A percentile compares a stretch with the other conserved stretches of the same genome.
Evolutionary conservation across 2,329 filamentous ascomycete species (phyloP).

Genomic region (Beauveria australis): DNA sequence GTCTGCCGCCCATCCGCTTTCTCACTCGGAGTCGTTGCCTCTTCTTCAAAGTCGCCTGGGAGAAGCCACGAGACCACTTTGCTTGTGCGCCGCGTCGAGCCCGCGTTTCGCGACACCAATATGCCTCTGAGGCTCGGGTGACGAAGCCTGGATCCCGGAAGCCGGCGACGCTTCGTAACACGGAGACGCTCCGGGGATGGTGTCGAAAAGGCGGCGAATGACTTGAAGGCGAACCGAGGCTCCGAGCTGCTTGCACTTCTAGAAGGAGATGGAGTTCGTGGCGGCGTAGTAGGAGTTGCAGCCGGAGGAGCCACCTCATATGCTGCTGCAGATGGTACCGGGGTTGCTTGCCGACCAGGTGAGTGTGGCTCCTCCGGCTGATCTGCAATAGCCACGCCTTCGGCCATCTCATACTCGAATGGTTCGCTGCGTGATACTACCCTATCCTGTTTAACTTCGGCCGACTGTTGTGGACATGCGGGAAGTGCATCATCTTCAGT

Average conservation of each 20-base stretch:
- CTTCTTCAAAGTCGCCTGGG: slow-evolving; percentile 18
- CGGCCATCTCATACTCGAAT: not conserved
- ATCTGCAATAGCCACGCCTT: not conserved
- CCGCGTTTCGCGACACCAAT: slow-evolving; percentile 28
- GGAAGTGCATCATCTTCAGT: not conserved
- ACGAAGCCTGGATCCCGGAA: slow-evolving; percentile 17
- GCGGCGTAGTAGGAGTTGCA: not conserved
- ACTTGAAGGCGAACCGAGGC: slow-evolving; percentile 39
- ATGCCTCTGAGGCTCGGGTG: slow-evolving; percentile 27
- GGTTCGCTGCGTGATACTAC: not conserved
- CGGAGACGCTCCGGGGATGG: slow-evolving; percentile 34
- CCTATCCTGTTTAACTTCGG: not conserved
- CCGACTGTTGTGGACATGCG: not conserved
- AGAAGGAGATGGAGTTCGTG: not conserved
- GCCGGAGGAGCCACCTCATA: not conserved
- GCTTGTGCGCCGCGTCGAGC: slow-evolving; percentile 16
- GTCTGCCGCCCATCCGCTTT: not conserved
- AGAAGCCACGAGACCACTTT: slow-evolving; percentile 31
- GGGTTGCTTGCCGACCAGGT: not conserved
- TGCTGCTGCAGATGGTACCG: not conserved
- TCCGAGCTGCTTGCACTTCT: slow-evolving; percentile 33
- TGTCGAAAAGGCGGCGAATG: slow-evolving; percentile 45
- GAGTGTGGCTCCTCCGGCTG: not conserved
- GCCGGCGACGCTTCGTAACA: slow-evolving; percentile 12
- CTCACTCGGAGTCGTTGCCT: slow-evolving; percentile 4